These are phyloP conservation scores for Lentinula lateritia DNA, from an alignment of 768 basidiomycete genomes.

Conservation along the genomic window DNA sequence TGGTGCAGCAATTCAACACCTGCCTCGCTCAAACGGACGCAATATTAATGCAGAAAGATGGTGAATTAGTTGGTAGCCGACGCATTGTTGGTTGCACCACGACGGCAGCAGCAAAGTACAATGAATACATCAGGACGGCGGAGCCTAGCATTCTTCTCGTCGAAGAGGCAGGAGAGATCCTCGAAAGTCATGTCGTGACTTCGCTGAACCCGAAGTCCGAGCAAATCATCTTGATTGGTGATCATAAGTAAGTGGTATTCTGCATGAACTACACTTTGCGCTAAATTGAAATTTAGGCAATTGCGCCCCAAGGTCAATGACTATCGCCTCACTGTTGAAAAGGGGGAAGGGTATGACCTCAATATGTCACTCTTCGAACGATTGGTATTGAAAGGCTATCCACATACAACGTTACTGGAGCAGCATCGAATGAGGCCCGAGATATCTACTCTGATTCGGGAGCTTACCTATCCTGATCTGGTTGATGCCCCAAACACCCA, in stretches of 20 bases:
- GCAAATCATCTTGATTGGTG: conserved; percentile 65
- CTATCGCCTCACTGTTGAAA: conserved; percentile 61
- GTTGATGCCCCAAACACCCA: conserved; percentile 46
- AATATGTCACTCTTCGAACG: conserved; percentile 69
- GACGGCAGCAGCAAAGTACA: conserved; percentile 62
- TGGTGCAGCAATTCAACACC: conserved; percentile 33
- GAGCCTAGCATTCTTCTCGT: conserved; percentile 53
- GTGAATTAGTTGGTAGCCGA: conserved; percentile 34
- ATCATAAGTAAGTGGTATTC: conserved; percentile 54
- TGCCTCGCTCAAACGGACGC: conserved; percentile 28
- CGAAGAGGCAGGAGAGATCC: conserved; percentile 70
- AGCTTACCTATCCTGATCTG: conserved; percentile 63
- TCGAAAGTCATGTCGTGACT: conserved; percentile 63
- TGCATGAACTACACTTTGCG: not conserved
- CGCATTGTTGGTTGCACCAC: conserved; percentile 66
- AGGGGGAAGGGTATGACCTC: conserved; percentile 60
- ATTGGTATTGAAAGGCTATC: conserved; percentile 57
- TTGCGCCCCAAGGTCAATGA: conserved; percentile 69
- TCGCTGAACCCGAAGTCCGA: conserved; percentile 40
- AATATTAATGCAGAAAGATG: conserved; percentile 27
- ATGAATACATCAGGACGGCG: conserved; percentile 37
- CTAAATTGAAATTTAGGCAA: conserved; percentile 36
- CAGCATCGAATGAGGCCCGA: conserved; percentile 78
- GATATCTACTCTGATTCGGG: conserved; percentile 56
- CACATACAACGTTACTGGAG: conserved; percentile 46